phyloP scores from a whole-genome alignment of 768 basidiomycete species.

The Phylloporus arenicola region DNA sequence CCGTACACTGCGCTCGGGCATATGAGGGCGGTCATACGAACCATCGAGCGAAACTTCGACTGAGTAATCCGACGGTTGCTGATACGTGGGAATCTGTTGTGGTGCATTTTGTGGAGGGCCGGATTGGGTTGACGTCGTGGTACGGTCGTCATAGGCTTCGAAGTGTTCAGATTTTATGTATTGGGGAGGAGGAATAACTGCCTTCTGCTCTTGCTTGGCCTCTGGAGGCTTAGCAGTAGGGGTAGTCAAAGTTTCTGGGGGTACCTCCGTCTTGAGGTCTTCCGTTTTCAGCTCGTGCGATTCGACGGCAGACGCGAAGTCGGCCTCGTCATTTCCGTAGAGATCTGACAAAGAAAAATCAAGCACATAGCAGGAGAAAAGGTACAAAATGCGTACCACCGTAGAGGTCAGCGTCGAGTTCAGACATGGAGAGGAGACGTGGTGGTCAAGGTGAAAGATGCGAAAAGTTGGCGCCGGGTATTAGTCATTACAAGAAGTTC shows the following conservation, averaged over 20 bases:
- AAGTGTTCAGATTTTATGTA: constrained; percentile 7
- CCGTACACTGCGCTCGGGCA: constrained; percentile 61
- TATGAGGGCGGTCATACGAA: constrained; percentile 38
- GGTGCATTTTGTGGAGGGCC: constrained; percentile 39
- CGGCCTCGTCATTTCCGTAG: constrained; percentile 58
- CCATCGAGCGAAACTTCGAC: constrained; percentile 32
- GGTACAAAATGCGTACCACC: constrained; percentile 50
- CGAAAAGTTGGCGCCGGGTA: constrained; percentile 16
- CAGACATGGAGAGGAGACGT: constrained; percentile 48
- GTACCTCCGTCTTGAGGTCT: constrained; percentile 25
- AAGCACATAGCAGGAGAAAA: not conserved
- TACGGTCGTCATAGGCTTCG: constrained; percentile 15
- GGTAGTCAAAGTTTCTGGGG: constrained; percentile 17
- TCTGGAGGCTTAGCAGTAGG: constrained; percentile 17
- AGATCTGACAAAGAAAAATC: constrained; percentile 45
- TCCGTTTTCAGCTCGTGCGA: constrained; percentile 30
- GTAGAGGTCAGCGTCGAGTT: constrained; percentile 86
- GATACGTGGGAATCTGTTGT: constrained; percentile 77
- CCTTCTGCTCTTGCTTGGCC: constrained; percentile 16
- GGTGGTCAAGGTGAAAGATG: constrained; percentile 34
- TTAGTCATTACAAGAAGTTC: constrained; percentile 27
- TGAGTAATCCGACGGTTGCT: constrained; percentile 57
- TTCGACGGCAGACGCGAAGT: constrained; percentile 48
- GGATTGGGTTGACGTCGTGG: constrained; percentile 6
- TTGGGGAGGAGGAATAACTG: constrained; percentile 8